phyloP scores from a whole-genome alignment of 2,329 filamentous ascomycete genomes.

The Venturia pyrina region DNA sequence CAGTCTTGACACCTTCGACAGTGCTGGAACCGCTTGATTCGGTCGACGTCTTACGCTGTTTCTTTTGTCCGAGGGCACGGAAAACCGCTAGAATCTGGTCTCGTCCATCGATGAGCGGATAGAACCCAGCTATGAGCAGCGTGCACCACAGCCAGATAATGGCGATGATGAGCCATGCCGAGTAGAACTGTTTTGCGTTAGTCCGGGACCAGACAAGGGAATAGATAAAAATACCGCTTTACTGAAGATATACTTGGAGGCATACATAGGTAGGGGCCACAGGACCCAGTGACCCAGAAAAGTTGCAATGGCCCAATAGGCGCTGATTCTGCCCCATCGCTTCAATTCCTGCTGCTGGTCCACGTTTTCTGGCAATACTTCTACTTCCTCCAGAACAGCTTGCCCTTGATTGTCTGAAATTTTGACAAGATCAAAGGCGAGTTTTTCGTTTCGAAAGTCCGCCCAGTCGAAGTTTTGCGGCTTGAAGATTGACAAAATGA shows the following conservation, averaged over 20 bases:
- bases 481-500: slow-evolving; percentile 36
- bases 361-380: slow-evolving; percentile 21
- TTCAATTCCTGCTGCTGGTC: slow-evolving; percentile 26
- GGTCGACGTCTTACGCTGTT: background rate
- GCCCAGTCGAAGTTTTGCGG: slow-evolving; percentile 35
- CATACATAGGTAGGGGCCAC: slow-evolving; percentile 48
- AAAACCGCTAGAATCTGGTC: slow-evolving; percentile 21
- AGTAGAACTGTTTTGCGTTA: slow-evolving; percentile 31
- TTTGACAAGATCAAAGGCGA: slow-evolving; percentile 27
- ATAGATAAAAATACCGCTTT: slow-evolving; percentile 23
- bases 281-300: slow-evolving; percentile 45
- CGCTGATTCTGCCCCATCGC: slow-evolving; percentile 37
- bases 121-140: slow-evolving; percentile 40
- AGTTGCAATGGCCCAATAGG: slow-evolving; percentile 38
- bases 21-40: slow-evolving; percentile 1
- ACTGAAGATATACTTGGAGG: slow-evolving; percentile 38
- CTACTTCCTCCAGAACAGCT: slow-evolving; percentile 6
- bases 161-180: slow-evolving; percentile 40
- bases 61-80: slow-evolving; percentile 11
- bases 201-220: slow-evolving; percentile 8
- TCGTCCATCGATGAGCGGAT: slow-evolving; percentile 40
- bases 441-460: slow-evolving; percentile 31
- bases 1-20: background rate
- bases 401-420: background rate
- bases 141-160: slow-evolving; percentile 46